phyloP scores from a whole-genome alignment of 257 asterid species.

The Ophiorrhiza pumila region DNA sequence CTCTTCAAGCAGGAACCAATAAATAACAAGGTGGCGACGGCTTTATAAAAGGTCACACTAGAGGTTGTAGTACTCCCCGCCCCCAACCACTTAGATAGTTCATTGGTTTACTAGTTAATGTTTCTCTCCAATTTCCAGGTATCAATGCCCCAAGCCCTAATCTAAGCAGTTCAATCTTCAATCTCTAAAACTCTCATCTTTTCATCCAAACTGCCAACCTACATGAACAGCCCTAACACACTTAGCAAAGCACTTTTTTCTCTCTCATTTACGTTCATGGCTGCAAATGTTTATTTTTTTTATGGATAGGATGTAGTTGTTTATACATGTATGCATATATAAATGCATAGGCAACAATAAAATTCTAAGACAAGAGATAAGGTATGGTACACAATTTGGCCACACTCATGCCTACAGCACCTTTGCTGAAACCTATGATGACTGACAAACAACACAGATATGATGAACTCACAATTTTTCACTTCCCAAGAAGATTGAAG shows the following conservation, averaged over 20 bases:
- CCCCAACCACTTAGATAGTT: too few relatives aligned
- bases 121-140: neutral
- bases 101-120: neutral
- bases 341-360: neutral
- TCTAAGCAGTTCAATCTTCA: neutral
- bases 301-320: neutral
- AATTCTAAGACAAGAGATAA: neutral
- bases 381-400: neutral
- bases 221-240: neutral
- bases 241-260: neutral
- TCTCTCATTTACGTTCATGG: neutral
- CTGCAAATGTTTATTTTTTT: neutral
- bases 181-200: neutral
- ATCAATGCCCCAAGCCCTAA: neutral
- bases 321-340: neutral
- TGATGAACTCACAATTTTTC: constrained; percentile 49
- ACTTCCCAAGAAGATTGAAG: constrained; percentile 49
- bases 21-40: neutral
- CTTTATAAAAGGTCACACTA: neutral
- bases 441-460: neutral
- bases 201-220: neutral
- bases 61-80: too few relatives aligned
- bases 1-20: neutral
- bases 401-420: neutral
- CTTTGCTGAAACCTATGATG: neutral